phyloP scores from a whole-genome alignment of 352 stramenopile genomes.

The Phytophthora vignae region DNA sequence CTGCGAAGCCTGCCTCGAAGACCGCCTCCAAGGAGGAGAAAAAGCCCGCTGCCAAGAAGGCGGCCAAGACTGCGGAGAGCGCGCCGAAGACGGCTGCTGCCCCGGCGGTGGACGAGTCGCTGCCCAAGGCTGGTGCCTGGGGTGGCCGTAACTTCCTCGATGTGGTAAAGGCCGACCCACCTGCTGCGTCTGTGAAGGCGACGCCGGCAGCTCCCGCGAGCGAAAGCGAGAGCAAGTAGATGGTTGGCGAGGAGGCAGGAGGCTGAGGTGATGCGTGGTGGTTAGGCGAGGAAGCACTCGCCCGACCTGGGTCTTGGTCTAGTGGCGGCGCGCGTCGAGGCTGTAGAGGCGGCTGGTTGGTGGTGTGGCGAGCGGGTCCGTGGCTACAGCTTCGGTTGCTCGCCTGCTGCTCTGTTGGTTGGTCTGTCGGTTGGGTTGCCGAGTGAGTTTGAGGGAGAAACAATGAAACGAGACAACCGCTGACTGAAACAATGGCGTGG shows the following conservation, averaged over 20 bases:
- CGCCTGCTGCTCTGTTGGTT: conserved; percentile 28
- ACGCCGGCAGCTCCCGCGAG: conserved; percentile 39
- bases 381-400: conserved; percentile 13
- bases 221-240: conserved; percentile 61
- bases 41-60: conserved; percentile 52
- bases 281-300: conserved; percentile 34
- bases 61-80: conserved; percentile 40
- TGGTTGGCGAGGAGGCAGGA: conserved; percentile 25
- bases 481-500: conserved; percentile 34
- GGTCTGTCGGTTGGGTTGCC: conserved; percentile 34
- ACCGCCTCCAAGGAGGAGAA: conserved; percentile 52
- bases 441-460: conserved; percentile 40
- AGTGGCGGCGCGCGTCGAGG: conserved; percentile 14
- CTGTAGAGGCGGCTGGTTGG: conserved; percentile 11
- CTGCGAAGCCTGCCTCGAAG: conserved; percentile 43
- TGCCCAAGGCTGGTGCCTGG: conserved; percentile 79
- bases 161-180: conserved; percentile 82
- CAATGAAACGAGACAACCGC: conserved; percentile 38
- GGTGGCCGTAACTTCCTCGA: conserved; percentile 85
- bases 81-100: conserved; percentile 29
- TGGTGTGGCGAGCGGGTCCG: conserved; percentile 7
- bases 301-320: conserved; percentile 27
- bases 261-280: conserved; percentile 28
- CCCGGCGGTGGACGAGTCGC: conserved; percentile 46
- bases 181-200: conserved; percentile 47